Conservation (phyloP, 108 stramenopile species). For the Nitzschia sp. region DNA sequence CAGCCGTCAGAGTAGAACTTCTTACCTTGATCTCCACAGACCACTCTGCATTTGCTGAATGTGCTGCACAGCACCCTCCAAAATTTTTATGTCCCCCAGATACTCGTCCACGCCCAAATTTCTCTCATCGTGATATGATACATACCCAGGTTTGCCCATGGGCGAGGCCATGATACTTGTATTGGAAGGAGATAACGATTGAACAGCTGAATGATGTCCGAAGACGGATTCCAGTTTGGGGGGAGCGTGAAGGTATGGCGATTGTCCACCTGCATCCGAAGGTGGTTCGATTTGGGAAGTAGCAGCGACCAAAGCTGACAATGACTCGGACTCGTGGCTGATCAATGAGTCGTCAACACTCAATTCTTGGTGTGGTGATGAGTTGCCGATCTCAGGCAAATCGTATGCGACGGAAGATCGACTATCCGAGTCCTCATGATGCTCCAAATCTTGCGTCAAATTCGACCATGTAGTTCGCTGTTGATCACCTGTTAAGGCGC, state of each 20-base stretch:
- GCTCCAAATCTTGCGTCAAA: too few relatives aligned
- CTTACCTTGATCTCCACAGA: conserved; percentile 10
- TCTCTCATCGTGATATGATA: neutral
- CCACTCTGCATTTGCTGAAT: conserved; percentile 8
- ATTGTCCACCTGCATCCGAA: too few relatives aligned
- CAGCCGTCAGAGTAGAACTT: neutral
- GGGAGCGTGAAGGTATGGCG: neutral
- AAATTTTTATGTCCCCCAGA: neutral
- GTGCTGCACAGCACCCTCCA: conserved; percentile 12
- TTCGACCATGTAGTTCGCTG: too few relatives aligned
- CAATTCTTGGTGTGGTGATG: neutral
- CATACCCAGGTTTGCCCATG: too few relatives aligned
- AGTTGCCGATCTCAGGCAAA: neutral
- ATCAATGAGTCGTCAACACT: neutral
- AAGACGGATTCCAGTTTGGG: neutral
- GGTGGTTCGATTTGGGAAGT: too few relatives aligned
- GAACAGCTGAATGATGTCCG: neutral
- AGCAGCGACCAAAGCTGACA: too few relatives aligned
- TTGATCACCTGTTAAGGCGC: too few relatives aligned
- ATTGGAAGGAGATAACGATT: neutral
- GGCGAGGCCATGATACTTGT: too few relatives aligned
- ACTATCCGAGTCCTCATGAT: too few relatives aligned
- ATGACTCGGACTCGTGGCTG: too few relatives aligned
- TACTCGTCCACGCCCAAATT: neutral
- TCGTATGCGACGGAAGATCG: too few relatives aligned